Evolutionary conservation across 2,329 filamentous ascomycete genomes (phyloP).

Genomic region (Calcarisporium arbuscula): DNA sequence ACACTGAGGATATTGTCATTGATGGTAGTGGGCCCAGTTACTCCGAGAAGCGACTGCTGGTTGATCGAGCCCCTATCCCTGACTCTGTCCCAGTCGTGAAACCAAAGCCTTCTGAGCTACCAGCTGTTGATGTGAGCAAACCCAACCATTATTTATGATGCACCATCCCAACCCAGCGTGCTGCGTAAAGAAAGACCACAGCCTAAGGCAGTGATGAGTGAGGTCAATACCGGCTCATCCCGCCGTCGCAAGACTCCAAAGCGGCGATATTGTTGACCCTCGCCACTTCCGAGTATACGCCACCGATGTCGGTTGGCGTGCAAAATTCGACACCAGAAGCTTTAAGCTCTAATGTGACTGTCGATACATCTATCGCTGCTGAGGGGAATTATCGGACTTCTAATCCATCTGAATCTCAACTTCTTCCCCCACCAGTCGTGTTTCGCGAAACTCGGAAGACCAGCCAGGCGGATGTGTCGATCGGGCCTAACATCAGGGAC

Average conservation of each 20-base stretch:
- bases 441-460: conserved; percentile 27
- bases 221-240: conserved; percentile 51
- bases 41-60: conserved; percentile 74
- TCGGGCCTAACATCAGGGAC: conserved; percentile 14
- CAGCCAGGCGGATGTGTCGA: too few relatives aligned
- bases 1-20: conserved; percentile 83
- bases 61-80: conserved; percentile 73
- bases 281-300: conserved; percentile 37
- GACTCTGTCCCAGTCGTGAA: conserved; percentile 73
- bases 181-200: conserved; percentile 54
- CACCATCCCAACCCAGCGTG: conserved; percentile 42
- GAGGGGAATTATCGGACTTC: conserved; percentile 39
- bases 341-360: conserved; percentile 13
- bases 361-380: conserved; percentile 14
- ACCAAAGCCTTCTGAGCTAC: conserved; percentile 55
- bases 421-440: conserved; percentile 22
- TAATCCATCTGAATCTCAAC: conserved; percentile 30
- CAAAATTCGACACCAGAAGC: conserved; percentile 11
- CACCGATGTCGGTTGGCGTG: conserved; percentile 22
- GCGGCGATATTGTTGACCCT: conserved; percentile 58
- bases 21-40: conserved; percentile 80
- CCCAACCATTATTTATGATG: conserved; percentile 52
- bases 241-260: conserved; percentile 56
- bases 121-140: conserved; percentile 61
- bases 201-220: conserved; percentile 48